Conservation (phyloP, 2,329 filamentous ascomycete species). For the Samsoniella hepiali region DNA sequence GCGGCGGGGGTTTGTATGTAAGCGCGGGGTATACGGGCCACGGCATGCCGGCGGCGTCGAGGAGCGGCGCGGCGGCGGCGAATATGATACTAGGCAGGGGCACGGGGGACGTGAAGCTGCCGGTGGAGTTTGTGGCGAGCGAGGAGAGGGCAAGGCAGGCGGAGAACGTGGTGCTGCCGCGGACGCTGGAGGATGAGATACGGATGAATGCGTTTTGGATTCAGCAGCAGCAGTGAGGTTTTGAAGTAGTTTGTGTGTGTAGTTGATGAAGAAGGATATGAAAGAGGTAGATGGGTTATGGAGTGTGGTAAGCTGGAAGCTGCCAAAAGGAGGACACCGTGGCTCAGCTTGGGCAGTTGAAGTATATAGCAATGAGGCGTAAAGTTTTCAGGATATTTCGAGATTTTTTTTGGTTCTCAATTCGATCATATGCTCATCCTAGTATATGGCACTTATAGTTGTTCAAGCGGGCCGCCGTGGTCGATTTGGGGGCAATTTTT, state of each 20-base stretch:
- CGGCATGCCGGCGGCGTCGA: constrained; percentile 71
- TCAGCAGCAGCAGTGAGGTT: not conserved
- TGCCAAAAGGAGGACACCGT: too few species aligned
- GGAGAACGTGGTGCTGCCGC: not conserved
- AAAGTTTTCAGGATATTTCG: too few species aligned
- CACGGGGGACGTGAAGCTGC: constrained; percentile 39
- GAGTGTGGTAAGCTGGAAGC: too few species aligned
- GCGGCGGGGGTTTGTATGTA: constrained; percentile 60
- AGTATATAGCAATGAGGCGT: too few species aligned
- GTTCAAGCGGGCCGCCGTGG: too few species aligned
- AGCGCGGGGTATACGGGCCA: constrained; percentile 69
- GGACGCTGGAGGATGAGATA: constrained; percentile 13
- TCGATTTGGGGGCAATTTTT: too few species aligned
- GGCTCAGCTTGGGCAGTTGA: too few species aligned
- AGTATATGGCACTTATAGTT: too few species aligned
- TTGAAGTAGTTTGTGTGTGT: constrained; percentile 20
- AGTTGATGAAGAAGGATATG: too few species aligned
- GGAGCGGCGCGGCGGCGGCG: constrained; percentile 62
- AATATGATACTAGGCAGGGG: constrained; percentile 51
- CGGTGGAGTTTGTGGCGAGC: constrained; percentile 39
- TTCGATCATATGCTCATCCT: too few species aligned
- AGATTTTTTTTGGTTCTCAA: too few species aligned
- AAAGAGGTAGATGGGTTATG: too few species aligned
- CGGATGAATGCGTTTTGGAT: constrained; percentile 14
- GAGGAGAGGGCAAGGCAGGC: constrained; percentile 29